A percentile compares a stretch with the other conserved stretches of the same genome.
Evolutionary conservation across 2,329 filamentous ascomycete species (phyloP).

Genomic region (Fusarium staphyleae): DNA sequence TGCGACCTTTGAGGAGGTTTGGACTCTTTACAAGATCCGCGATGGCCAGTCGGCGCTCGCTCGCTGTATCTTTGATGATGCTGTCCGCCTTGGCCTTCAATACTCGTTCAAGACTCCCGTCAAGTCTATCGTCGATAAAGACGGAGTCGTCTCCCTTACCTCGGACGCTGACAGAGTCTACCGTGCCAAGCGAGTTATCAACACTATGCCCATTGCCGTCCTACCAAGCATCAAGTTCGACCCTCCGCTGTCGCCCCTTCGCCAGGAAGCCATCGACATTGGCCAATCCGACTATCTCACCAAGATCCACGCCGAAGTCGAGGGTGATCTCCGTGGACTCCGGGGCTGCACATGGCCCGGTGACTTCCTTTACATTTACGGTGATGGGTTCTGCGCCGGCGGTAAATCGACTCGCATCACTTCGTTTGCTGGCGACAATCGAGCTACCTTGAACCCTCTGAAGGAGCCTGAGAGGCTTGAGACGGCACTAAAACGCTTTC

Average conservation of each 20-base stretch:
- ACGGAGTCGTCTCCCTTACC: slow-evolving; percentile 4
- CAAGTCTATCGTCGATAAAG: slow-evolving; percentile 14
- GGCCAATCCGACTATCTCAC: slow-evolving; percentile 27
- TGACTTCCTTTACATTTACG: slow-evolving; percentile 17
- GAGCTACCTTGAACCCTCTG: slow-evolving; percentile 3
- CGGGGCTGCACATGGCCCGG: slow-evolving; percentile 16
- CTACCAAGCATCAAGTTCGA: slow-evolving; percentile 25
- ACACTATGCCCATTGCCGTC: slow-evolving; percentile 38
- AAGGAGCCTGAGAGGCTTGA: slow-evolving; percentile 14
- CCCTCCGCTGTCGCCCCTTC: slow-evolving; percentile 28
- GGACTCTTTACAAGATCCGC: slow-evolving; percentile 16
- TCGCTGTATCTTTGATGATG: slow-evolving; percentile 16
- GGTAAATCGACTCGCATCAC: slow-evolving; percentile 8
- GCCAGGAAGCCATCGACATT: slow-evolving; percentile 24
- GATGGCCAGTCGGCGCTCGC: slow-evolving; percentile 15
- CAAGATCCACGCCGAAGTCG: slow-evolving; percentile 32
- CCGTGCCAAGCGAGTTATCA: slow-evolving; percentile 35
- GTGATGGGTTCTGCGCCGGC: slow-evolving; percentile 17
- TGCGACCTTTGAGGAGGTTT: slow-evolving; percentile 12
- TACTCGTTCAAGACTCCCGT: slow-evolving; percentile 12
- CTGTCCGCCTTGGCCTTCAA: slow-evolving; percentile 8
- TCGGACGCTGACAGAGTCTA: neutral
- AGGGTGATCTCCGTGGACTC: slow-evolving; percentile 24
- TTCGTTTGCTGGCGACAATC: slow-evolving; percentile 15
- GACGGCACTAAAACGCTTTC: slow-evolving; percentile 11